Evolutionary conservation across 176 grass and related monocot species (phyloP), one percentile per base, ranked within the genome.

Genomic region (Alopecurus myosuroides): DNA sequence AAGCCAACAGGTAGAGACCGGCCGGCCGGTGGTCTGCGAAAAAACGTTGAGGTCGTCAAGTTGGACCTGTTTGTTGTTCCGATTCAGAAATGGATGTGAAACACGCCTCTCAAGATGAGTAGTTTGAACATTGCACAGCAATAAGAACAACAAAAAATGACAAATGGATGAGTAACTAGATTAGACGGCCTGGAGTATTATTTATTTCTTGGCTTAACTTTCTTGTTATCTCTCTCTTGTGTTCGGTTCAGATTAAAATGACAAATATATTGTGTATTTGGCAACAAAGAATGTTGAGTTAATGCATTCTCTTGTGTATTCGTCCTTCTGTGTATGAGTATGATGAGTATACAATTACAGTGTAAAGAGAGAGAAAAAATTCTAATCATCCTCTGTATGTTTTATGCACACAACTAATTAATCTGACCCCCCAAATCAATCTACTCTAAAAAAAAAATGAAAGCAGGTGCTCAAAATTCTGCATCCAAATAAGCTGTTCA

Each of bases 381-480:
- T 20, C 79, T 72, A 72, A 22, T 1, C 36, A 30, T 48, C 5
- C 19, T 69, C 12, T n/a, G 77, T 86, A 66, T 82, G 34, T 89
- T 55, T 48, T 82, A 89, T 88, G n/a, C 82, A 88, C 86, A 78
- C 72, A n/a, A n/a, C n/a, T n/a, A n/a, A n/a, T n/a, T 88, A 89
- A 33, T 77, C 77, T 81, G 76, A 36, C 0, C 51, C 49, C 30
- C 70, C n/a, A 19, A 51, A 89, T 37, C 63, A 70, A 35, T 82
- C 63, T 86, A 82, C 57, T 10, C 40, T 41, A 46, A 46, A 78
- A 29, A 73, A 49, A 75, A 48, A 20, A 3, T 7, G 13, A 35
- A 62, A 22, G 23, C 34, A 68, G 70, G 68, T 79, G 41, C 41
- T 12, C 41, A 51, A 74, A 74, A 50, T 22, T 6, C 26, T 20